Base-by-base conservation (phyloP, 805 yeast species). In the Yamadazyma philogaea region DNA sequence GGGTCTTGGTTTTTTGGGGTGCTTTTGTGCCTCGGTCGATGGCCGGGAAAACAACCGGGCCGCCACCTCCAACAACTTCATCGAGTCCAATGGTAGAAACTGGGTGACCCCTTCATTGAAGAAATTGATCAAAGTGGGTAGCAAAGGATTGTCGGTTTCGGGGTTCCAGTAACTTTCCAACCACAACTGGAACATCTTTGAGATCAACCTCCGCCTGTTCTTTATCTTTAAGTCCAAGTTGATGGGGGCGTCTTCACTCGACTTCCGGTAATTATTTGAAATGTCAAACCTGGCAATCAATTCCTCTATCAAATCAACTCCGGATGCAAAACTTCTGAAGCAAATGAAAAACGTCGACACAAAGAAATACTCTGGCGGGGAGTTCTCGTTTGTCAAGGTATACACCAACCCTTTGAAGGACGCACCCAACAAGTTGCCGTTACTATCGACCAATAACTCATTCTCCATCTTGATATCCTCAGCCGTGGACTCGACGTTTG, bases 161-260 rank as follows among this genome's bases (percentile, higher is more conserved):
- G 76, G 78, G 48, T 81, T 78, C 96, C 96, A 91, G 58, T 84
- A 89, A 39, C 93, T 82, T 60, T 88, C 95, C 60, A 91, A 65
- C 99, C 99, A 91, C 27, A 78, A 68, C 58, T 81, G 85, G 56
- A 89, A 78, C 59, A 84, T 72, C 49, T 77, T 78, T 50, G 83
- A 79, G 30, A 88, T 80, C 36, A 84, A 63, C 47, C 79, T 78
- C 55, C 91, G 68, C 58, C 93, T 74, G 48, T 74, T 81, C 53
- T 76, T 79, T 30, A 78, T 49, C 49, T 53, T 60, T 7, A 67
- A 56, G 37, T 65, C 69, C 27, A 45, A 42, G 45, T 60, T 56
- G 4, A 57, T 47, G 2, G 31, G 30, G 3, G 39, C 30, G 28
- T 63, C 63, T 1, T 33, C 28, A 7, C 42, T 35, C 1, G 45